Conservation (phyloP, 331 rosid genomes). For the Prunus yedoensis region DNA sequence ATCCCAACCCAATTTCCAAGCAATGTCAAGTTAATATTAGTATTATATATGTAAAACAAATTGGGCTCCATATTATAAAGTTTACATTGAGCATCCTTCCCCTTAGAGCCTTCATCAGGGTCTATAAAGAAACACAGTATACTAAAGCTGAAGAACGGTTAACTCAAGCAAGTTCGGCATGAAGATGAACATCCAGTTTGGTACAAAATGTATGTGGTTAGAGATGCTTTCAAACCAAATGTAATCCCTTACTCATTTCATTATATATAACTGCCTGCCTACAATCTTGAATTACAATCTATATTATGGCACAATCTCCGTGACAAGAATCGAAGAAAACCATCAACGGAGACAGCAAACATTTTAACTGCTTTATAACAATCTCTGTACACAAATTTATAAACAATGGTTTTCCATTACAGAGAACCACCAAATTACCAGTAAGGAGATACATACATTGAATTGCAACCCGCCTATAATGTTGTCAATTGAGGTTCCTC, state of each 20-base stretch:
- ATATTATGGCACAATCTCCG: not conserved
- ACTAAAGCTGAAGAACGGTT: not conserved
- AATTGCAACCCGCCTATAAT: not conserved
- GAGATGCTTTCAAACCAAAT: not conserved
- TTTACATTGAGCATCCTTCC: too few species aligned
- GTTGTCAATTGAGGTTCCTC: slow-evolving; percentile 13
- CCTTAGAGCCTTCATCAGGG: too few species aligned
- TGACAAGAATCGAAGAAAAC: not conserved
- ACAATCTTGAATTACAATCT: not conserved
- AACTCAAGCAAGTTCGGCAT: too few species aligned
- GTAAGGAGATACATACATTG: not conserved
- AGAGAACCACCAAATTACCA: not conserved
- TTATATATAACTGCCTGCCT: not conserved
- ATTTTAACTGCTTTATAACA: too few species aligned
- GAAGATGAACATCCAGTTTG: not conserved
- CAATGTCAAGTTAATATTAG: not conserved
- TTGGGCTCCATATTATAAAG: too few species aligned
- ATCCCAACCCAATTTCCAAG: not conserved
- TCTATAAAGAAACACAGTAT: too few species aligned
- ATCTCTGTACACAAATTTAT: not conserved
- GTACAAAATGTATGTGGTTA: not conserved
- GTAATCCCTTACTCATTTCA: not conserved
- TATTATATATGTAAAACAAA: too few species aligned
- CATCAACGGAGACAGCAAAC: too few species aligned
- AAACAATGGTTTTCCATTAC: not conserved